Base-by-base conservation (phyloP, 1,284 basidiomycete genomes). In the Cryptococcus sp. region DNA sequence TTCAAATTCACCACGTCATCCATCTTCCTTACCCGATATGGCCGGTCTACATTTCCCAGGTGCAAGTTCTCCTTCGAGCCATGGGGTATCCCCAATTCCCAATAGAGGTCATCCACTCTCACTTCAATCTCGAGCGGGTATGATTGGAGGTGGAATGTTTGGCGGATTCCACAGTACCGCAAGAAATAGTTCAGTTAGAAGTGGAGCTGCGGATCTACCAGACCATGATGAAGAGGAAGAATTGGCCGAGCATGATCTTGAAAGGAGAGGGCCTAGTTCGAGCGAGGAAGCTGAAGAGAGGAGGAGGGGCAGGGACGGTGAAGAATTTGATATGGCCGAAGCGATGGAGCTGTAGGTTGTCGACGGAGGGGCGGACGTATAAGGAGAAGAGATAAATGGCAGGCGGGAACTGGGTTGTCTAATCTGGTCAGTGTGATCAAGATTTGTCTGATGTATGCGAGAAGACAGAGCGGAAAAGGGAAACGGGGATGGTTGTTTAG, bases 101-200 rank as follows among this genome's bases (percentile, higher is more conserved):
- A 14, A 41, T 21, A 10, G 39, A 21, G 39, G 39, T 41, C 9
- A 9, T 13, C 39, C 39, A 7, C 52, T 66, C 16, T 59, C 59
- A 14, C 46, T 63, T 10, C 52, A 55, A 5, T 57, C 64, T 31
- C 55, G 69, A 9, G 66, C 65, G 4, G 65, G 65, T 18, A 67
- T 73, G 54, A 59, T 72, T 9, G 67, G 69, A 16, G 64, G 65
- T 16, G 70, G 70, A 34, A 72, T 72, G 66, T 72, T 74, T 49
- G 69, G 69, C 2, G 16, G 16, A 9, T 56, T 56, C 9, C 57
- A 62, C 40, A 54, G 63, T 41, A 61, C 61, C 4, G 56, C 54
- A 3, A 68, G 66, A 4, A 58, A 60, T 24, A 62, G 59, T 37
- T 57, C 58, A 7, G 58, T 73, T 3, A 51, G 71, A 18, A 61